Evolutionary conservation across 192 early-diverging fungal genomes (phyloP).

Genomic region (Umbelopsis ramanniana): DNA sequence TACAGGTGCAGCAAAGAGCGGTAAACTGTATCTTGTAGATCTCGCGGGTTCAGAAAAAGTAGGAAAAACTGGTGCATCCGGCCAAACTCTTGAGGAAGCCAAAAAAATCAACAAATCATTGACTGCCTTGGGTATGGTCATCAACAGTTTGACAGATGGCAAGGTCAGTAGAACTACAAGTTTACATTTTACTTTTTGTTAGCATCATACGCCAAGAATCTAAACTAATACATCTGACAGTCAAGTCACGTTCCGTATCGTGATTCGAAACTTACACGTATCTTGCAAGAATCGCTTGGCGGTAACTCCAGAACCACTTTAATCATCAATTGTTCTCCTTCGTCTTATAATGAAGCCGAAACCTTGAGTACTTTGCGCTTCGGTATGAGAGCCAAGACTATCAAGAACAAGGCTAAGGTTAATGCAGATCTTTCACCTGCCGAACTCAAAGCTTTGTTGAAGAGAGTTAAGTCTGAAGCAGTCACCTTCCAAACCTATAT

Average conservation of each 20-base stretch:
- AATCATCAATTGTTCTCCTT: conserved; percentile 98
- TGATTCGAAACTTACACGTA: conserved; percentile 98
- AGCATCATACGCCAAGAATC: conserved; percentile 1
- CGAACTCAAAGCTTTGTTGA: conserved; percentile 95
- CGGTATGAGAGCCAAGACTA: conserved; percentile 98
- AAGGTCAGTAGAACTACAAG: conserved; percentile 61
- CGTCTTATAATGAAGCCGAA: conserved; percentile 96
- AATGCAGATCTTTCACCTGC: conserved; percentile 94
- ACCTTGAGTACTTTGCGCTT: conserved; percentile 94
- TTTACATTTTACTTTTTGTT: conserved; percentile 7
- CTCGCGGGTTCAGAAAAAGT: conserved; percentile 99
- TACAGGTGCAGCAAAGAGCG: conserved; percentile 88
- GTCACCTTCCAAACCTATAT: conserved; percentile 85
- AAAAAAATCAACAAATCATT: conserved; percentile 99
- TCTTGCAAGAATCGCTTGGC: conserved; percentile 98
- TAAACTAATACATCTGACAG: conserved; percentile 38
- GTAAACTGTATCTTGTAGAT: conserved; percentile 96
- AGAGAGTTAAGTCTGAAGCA: conserved; percentile 84
- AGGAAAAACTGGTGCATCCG: conserved; percentile 93
- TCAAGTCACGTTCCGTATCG: conserved; percentile 98
- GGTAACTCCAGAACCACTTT: conserved; percentile 99
- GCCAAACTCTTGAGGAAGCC: conserved; percentile 97
- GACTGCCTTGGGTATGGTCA: conserved; percentile 98
- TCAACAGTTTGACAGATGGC: conserved; percentile 97
- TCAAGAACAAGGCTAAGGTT: conserved; percentile 99